Evolutionary conservation across 108 stramenopile species (phyloP), one percentile per base, ranked within the genome.

Genomic region (Nannochloropsis gaditana): DNA sequence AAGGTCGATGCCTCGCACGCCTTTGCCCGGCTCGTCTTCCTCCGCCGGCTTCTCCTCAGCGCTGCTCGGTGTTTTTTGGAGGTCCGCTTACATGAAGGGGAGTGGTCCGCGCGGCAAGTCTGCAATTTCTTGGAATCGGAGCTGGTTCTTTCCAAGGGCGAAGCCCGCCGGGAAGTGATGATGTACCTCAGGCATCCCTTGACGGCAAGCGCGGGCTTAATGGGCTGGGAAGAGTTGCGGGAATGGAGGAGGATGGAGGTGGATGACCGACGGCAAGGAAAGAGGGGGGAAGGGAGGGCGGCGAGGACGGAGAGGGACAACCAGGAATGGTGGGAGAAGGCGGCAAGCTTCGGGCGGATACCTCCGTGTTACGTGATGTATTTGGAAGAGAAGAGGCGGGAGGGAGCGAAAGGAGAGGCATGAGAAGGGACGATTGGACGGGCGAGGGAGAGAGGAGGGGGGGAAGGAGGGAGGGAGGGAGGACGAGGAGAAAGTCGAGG

Each of bases 311-410:
- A 73, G 59, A 73, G n/a, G 59, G 15, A 15, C 59, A 1, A 73
- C 59, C 59, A 73, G 59, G 15, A n/a, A 73, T n/a, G 59, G 15
- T 73, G 59, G 59, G 59, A n/a, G 59, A 73, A n/a, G 59, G 59
- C 15, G 59, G 59, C 19, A n/a, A 73, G 59, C 19, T 73, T 15
- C 5, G n/a, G 59, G 3, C 59, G 59, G 59, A n/a, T 73, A n/a
- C 31, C 31, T 31, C 31, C 31, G 31, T 31, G 31, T 31, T 31
- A 31, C 31, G 31, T 31, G 31, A 31, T 31, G 31, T 31, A 31
- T 31, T 31, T 31, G 31, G 31, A 31, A 31, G 31, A n/a, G 59
- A n/a, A 73, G 59, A 15, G 59, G 1, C n/a, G 59, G 59, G n/a
- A 15, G 59, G 19, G n/a, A n/a, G 59, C 59, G n/a, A 15, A 2